Evolutionary conservation across 2,329 filamentous ascomycete species (phyloP).

Genomic region (Sporothrix globosa): DNA sequence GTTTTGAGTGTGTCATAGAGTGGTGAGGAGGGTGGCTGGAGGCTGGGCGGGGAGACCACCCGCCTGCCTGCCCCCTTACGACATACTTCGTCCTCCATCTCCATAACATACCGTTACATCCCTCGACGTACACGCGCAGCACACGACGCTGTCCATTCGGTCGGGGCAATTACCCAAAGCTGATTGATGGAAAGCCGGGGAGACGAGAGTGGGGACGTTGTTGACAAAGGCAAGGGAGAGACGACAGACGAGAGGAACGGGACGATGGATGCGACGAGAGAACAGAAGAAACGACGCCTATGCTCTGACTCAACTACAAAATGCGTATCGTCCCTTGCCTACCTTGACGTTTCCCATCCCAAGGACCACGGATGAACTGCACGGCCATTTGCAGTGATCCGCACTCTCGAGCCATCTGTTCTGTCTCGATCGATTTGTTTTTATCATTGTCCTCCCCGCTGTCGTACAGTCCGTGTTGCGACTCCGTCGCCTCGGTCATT

Average conservation of each 20-base stretch:
- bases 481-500: background rate
- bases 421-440: background rate
- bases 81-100: background rate
- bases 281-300: background rate
- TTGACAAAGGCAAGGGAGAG: no score
- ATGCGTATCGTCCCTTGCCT: constrained; percentile 8
- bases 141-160: background rate
- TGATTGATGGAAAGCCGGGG: background rate
- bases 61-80: background rate
- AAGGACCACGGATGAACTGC: background rate
- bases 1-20: background rate
- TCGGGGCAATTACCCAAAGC: constrained; percentile 21
- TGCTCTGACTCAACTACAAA: background rate
- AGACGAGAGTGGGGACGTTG: no score
- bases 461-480: background rate
- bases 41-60: background rate
- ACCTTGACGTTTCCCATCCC: no score
- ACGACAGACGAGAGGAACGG: background rate
- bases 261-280: no score
- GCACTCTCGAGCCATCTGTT: constrained; percentile 18
- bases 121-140: background rate
- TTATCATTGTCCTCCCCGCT: background rate
- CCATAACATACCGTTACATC: background rate
- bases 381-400: constrained; percentile 25
- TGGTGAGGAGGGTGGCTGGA: background rate